Conservation (phyloP, 306 rosid species). For the Cucurbita argyrosperma region DNA sequence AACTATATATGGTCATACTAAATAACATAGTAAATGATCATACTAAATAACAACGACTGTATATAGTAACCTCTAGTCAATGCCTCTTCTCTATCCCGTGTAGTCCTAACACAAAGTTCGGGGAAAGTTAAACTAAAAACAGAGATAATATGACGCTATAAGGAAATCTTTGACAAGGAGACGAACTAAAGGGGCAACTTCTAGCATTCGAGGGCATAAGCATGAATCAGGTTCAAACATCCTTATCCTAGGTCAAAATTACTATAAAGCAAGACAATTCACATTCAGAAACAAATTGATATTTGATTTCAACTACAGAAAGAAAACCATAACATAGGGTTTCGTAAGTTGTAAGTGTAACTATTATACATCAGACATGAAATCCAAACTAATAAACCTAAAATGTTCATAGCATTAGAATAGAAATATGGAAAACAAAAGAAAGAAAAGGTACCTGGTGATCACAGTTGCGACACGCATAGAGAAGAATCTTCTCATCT, state of each 20-base stretch:
- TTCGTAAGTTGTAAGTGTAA: background rate
- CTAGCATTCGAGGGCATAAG: background rate
- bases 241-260: background rate
- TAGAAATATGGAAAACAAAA: no score
- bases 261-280: no score
- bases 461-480: slow-evolving; percentile 94
- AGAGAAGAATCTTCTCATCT: slow-evolving; percentile 64
- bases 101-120: background rate
- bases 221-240: background rate
- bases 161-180: background rate
- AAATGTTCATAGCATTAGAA: background rate
- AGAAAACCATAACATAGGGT: background rate
- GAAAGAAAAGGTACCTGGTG: slow-evolving; percentile 44
- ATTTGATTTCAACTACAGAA: background rate
- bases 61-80: no score
- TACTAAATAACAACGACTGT: no score
- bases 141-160: background rate
- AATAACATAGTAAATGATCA: no score
- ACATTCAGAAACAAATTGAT: background rate
- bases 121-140: background rate
- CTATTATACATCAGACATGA: background rate
- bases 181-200: background rate
- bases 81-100: no score
- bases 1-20: no score
- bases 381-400: background rate